A percentile compares a stretch with the other conserved stretches of the same genome.
Evolutionary conservation across 495 filamentous ascomycete genomes (phyloP).

Genomic region (Penicillium steckii): DNA sequence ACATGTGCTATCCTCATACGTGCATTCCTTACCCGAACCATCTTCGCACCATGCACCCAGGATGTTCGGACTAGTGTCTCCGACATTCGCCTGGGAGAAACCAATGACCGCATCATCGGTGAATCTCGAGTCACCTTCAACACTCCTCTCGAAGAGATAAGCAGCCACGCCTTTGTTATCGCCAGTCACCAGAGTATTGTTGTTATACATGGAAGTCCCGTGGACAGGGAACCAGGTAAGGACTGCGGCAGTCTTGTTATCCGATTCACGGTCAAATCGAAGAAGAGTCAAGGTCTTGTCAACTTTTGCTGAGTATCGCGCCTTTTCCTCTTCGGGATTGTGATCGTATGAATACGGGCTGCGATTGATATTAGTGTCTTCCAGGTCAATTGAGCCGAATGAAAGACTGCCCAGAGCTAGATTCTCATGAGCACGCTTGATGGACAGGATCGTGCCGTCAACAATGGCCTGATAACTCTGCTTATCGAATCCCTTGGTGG

Average conservation of each 20-base stretch:
- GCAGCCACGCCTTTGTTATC: slow-evolving; percentile 98
- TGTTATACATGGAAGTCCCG: slow-evolving; percentile 86
- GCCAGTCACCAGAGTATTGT: slow-evolving; percentile 88
- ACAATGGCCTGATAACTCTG: slow-evolving; percentile 91
- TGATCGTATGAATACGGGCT: slow-evolving; percentile 89
- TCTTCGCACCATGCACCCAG: slow-evolving; percentile 82
- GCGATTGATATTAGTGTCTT: slow-evolving; percentile 85
- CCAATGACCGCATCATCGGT: slow-evolving; percentile 80
- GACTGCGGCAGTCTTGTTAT: slow-evolving; percentile 72
- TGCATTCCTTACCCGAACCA: slow-evolving; percentile 62
- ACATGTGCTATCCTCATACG: slow-evolving; percentile 78
- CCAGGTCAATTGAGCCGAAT: slow-evolving; percentile 69
- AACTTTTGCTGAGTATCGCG: slow-evolving; percentile 69
- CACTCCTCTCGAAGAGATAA: slow-evolving; percentile 75
- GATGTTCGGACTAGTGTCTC: slow-evolving; percentile 88
- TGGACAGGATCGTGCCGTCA: slow-evolving; percentile 78
- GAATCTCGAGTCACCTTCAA: slow-evolving; percentile 49
- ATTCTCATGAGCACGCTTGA: slow-evolving; percentile 76
- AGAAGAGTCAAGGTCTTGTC: slow-evolving; percentile 87
- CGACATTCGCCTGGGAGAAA: slow-evolving; percentile 93
- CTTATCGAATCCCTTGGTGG: slow-evolving; percentile 82
- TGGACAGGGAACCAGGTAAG: slow-evolving; percentile 95
- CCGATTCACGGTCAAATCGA: slow-evolving; percentile 70
- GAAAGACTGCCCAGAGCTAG: slow-evolving; percentile 69
- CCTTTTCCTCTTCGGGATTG: slow-evolving; percentile 79